Percentiles rank a stretch among this genome's conserved stretches.
These are phyloP conservation scores for Remersonia thermophila DNA, from an alignment of 2,329 filamentous ascomycete genomes.

Conservation along the genomic window DNA sequence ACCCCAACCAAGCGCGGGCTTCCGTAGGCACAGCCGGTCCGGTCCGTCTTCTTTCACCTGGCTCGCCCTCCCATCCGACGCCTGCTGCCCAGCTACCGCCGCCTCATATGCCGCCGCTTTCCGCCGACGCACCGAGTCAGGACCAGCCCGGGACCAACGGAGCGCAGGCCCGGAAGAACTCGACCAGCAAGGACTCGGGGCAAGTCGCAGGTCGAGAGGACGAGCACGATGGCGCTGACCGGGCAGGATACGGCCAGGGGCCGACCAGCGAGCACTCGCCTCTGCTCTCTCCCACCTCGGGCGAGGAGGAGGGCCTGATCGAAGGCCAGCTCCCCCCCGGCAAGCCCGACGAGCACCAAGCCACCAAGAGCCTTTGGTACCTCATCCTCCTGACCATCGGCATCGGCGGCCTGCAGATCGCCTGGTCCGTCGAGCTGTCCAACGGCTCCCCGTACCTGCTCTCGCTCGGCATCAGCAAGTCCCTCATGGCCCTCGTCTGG, in stretches of 20 bases:
- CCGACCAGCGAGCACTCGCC: constrained; percentile 35
- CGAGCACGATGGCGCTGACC: constrained; percentile 14
- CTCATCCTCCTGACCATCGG: constrained; percentile 75
- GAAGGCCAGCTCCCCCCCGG: constrained; percentile 24
- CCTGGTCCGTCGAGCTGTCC: constrained; percentile 90
- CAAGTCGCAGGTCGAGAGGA: constrained; percentile 8
- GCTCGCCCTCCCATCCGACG: no score
- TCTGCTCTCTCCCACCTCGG: constrained; percentile 30
- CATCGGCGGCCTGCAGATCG: constrained; percentile 81
- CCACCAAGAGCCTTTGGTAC: constrained; percentile 74
- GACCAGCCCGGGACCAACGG: constrained; percentile 20
- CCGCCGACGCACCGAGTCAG: constrained; percentile 18
- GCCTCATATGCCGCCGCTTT: constrained; percentile 30
- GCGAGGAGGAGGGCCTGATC: constrained; percentile 26
- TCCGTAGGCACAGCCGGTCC: no score
- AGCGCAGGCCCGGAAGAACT: constrained; percentile 6
- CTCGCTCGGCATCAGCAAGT: constrained; percentile 71
- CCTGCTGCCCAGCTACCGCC: constrained; percentile 2
- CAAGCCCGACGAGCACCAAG: constrained; percentile 38
- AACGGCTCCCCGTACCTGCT: constrained; percentile 80
- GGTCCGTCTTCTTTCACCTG: no score
- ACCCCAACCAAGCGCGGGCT: no score
- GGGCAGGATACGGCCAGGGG: constrained; percentile 12
- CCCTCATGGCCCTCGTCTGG: constrained; percentile 73
- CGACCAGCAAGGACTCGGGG: constrained; percentile 3